A percentile compares a stretch with the other conserved stretches of the same genome.
These are phyloP conservation scores for Rubroboletus satanas DNA, from an alignment of 768 basidiomycete genomes.

Conservation along the genomic window DNA sequence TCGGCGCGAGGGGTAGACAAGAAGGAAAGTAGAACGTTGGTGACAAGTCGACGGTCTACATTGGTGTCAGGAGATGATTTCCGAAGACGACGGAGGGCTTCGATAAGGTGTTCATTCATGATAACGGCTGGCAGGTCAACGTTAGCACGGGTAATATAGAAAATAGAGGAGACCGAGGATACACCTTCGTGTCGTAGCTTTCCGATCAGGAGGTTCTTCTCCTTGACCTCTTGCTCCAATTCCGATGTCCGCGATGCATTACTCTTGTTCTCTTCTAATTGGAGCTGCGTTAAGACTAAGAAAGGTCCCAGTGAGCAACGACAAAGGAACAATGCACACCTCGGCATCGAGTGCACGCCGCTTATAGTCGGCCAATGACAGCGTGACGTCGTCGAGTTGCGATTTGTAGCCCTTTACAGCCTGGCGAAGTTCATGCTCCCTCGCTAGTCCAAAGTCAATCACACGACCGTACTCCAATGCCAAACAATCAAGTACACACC, in stretches of 20 bases:
- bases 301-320: not conserved
- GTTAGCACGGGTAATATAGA: slow-evolving; percentile 1
- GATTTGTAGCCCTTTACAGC: slow-evolving; percentile 80
- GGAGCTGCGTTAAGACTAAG: slow-evolving; percentile 44
- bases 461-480: not conserved
- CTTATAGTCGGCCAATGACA: slow-evolving; percentile 87
- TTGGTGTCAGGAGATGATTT: slow-evolving; percentile 80
- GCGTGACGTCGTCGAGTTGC: slow-evolving; percentile 64
- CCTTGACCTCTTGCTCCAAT: slow-evolving; percentile 88
- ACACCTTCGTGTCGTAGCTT: slow-evolving; percentile 93
- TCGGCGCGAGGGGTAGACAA: slow-evolving; percentile 88
- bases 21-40: slow-evolving; percentile 89
- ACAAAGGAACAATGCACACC: slow-evolving; percentile 39
- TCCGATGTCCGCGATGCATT: slow-evolving; percentile 64
- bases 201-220: slow-evolving; percentile 91
- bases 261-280: slow-evolving; percentile 68
- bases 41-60: slow-evolving; percentile 91
- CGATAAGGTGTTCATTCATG: slow-evolving; percentile 95
- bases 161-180: slow-evolving; percentile 11
- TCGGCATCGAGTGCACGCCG: slow-evolving; percentile 85
- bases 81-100: slow-evolving; percentile 91
- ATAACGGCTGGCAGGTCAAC: slow-evolving; percentile 68
- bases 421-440: slow-evolving; percentile 84
- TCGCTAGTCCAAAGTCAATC: slow-evolving; percentile 47
- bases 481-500: slow-evolving; percentile 43